Conservation (phyloP, 2,329 filamentous ascomycete species). For the Claviceps fusiformis region DNA sequence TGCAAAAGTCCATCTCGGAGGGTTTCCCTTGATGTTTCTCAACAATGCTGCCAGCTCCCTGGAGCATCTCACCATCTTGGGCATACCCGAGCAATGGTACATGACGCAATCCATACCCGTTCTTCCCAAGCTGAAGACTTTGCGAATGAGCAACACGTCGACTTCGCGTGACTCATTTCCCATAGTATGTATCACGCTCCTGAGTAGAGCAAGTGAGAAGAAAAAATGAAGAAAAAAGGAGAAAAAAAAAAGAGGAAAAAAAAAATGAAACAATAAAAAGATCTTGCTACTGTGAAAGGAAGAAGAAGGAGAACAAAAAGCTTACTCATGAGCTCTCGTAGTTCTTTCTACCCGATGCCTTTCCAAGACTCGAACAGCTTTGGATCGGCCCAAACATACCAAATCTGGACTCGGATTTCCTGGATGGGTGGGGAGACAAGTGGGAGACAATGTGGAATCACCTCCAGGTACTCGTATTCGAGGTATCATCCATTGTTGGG, state of each 20-base stretch:
- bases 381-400: conserved; percentile 9
- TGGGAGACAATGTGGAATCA: conserved; percentile 16
- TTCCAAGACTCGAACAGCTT: conserved; percentile 7
- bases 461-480: conserved; percentile 16
- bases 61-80: conserved; percentile 12
- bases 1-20: conserved; percentile 1
- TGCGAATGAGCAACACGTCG: conserved; percentile 14
- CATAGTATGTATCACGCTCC: conserved; percentile 1
- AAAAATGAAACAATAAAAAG: not conserved
- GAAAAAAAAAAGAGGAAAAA: not conserved
- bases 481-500: conserved; percentile 10
- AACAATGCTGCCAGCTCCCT: conserved; percentile 8
- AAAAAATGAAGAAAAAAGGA: not conserved
- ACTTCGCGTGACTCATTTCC: not conserved
- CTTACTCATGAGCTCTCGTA: conserved; percentile 4
- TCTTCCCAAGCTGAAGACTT: conserved; percentile 16
- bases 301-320: not conserved
- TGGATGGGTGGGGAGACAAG: conserved; percentile 5
- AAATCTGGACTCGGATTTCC: conserved; percentile 8
- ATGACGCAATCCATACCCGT: conserved; percentile 5
- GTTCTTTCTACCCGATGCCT: conserved; percentile 9
- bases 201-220: not conserved
- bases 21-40: conserved; percentile 7
- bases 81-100: conserved; percentile 11
- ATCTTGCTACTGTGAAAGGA: not conserved